These are phyloP conservation scores for Tulasnella sp. DNA, from an alignment of 768 basidiomycete species.

Conservation along the genomic window DNA sequence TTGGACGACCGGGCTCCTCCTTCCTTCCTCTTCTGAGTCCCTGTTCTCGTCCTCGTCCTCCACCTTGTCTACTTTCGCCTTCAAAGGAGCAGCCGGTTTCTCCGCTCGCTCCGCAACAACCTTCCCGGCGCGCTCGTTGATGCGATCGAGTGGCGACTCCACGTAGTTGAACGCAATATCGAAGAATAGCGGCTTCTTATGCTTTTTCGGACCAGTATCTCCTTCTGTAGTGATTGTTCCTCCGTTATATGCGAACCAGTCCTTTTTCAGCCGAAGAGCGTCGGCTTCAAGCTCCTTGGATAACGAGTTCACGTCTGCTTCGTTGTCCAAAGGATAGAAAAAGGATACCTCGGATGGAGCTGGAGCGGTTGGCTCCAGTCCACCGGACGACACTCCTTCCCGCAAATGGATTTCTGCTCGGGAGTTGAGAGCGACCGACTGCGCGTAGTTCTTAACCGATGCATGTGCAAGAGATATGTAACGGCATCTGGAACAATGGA, in stretches of 20 bases:
- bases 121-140: conserved; percentile 63
- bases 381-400: conserved; percentile 38
- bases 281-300: conserved; percentile 40
- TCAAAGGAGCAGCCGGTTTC: background rate
- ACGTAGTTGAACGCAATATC: conserved; percentile 92
- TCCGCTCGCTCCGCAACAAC: background rate
- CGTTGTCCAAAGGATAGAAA: conserved; percentile 44
- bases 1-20: background rate
- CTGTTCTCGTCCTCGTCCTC: conserved; percentile 43
- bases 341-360: conserved; percentile 24
- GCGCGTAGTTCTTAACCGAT: conserved; percentile 54
- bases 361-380: conserved; percentile 26
- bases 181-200: conserved; percentile 85
- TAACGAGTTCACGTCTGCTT: conserved; percentile 35
- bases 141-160: conserved; percentile 67
- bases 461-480: conserved; percentile 70
- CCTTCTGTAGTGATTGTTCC: conserved; percentile 30
- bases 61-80: conserved; percentile 17
- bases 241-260: conserved; percentile 72
- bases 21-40: background rate
- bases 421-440: conserved; percentile 59
- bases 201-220: conserved; percentile 29
- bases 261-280: conserved; percentile 45
- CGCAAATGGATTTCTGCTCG: conserved; percentile 63
- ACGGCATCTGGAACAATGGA: conserved; percentile 41